Evolutionary conservation across 768 basidiomycete genomes (phyloP), one percentile per base, ranked within the genome.

Genomic region (Lactarius sp.): DNA sequence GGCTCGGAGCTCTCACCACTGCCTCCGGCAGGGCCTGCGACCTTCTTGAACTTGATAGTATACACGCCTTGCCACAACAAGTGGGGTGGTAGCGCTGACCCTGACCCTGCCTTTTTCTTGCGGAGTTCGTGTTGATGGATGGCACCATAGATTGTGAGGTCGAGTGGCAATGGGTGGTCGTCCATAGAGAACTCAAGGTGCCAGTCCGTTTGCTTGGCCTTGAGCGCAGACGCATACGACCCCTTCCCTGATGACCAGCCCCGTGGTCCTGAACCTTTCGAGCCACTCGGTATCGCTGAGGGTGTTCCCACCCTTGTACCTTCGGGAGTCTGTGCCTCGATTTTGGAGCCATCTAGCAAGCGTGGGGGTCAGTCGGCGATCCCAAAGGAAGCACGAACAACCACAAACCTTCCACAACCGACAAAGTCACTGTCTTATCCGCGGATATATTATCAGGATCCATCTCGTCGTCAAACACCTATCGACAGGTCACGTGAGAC

Each of bases 151-250:
- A 99, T 88, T 0, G 97, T 99, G 60, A 95, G 79, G 72, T 95
- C 91, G 62, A 95, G 75, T 0, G 90, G 88, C 18, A 98, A 77
- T 22, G 84, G 75, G 52, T 92, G 87, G 64, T 94, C 94, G 71
- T 92, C 92, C 85, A 98, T 90, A 9, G 84, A 89, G 75, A 99
- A 98, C 74, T 97, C 90, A 56, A 98, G 84, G 73, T 99, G 95
- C 93, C 94, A 99, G 71, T 98, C 96, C 16, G 83, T 85, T 4
- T 96, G 94, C 71, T 93, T 94, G 0, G 93, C 79, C 76, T 94
- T 97, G 61, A 98, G 80, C 13, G 95, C 95, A 4, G 94, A 88
- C 36, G 97, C 97, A 73, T 99, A 99, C 2, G 97, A 98, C 82
- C 78, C 67, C 81, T 78, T 50, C 71, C 70, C 20, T 71, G 77